Percentiles rank a stretch among this genome's conserved stretches.
phyloP scores from a whole-genome alignment of 2,329 filamentous ascomycete species.

The Colletotrichum siamense region DNA sequence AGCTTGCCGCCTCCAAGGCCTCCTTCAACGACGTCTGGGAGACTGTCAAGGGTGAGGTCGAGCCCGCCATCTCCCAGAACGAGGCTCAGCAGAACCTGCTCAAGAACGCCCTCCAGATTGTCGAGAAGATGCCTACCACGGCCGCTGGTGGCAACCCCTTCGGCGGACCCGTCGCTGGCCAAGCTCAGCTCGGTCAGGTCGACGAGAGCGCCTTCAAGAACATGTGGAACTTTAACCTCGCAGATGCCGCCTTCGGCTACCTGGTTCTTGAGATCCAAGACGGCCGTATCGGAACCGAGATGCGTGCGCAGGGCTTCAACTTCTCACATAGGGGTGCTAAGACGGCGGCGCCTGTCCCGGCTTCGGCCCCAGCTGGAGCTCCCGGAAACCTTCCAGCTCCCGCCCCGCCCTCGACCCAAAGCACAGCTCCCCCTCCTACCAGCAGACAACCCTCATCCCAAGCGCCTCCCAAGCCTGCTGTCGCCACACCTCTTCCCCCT shows the following conservation, averaged over 20 bases:
- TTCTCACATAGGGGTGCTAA: slow-evolving; percentile 95
- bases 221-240: slow-evolving; percentile 99
- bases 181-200: slow-evolving; percentile 80
- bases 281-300: slow-evolving; percentile 95
- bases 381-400: slow-evolving; percentile 38
- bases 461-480: slow-evolving; percentile 47
- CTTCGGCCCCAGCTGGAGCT: slow-evolving; percentile 35
- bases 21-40: slow-evolving; percentile 99
- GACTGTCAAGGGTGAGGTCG: slow-evolving; percentile 94
- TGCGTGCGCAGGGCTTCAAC: slow-evolving; percentile 99
- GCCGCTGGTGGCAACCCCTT: slow-evolving; percentile 97
- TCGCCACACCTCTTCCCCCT: slow-evolving; percentile 39
- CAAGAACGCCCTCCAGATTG: slow-evolving; percentile 88
- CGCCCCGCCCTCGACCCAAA: slow-evolving; percentile 40
- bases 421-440: slow-evolving; percentile 34
- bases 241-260: slow-evolving; percentile 96
- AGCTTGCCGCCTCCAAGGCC: slow-evolving; percentile 95
- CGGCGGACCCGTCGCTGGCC: slow-evolving; percentile 80
- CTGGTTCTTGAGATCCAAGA: slow-evolving; percentile 94
- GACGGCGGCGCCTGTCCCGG: slow-evolving; percentile 48
- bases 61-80: slow-evolving; percentile 92
- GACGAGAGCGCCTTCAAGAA: slow-evolving; percentile 99
- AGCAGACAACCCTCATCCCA: slow-evolving; percentile 41
- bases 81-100: slow-evolving; percentile 92
- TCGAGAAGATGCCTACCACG: slow-evolving; percentile 97